Evolutionary conservation across 176 grass and related monocot genomes (phyloP).

Genomic region (Oryza glumipatula): DNA sequence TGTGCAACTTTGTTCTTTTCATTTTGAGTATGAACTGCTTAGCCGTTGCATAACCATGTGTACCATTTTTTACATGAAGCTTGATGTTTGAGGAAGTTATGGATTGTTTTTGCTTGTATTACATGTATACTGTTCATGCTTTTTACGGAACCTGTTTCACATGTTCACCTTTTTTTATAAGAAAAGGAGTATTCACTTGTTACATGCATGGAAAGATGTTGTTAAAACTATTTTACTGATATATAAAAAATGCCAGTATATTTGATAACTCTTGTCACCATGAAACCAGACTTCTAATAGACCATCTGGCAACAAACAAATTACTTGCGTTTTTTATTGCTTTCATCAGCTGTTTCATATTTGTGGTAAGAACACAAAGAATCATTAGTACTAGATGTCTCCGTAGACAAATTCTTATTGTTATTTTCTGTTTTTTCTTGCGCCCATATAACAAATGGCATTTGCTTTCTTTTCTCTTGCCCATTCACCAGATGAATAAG

Average conservation of each 20-base stretch:
- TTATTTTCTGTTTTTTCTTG: slow-evolving; percentile 13
- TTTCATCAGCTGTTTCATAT: slow-evolving; percentile 15
- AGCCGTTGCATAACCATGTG: slow-evolving; percentile 8
- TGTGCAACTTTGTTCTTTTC: slow-evolving; percentile 35
- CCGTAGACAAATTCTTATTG: neutral
- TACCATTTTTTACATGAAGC: slow-evolving; percentile 9
- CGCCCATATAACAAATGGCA: neutral
- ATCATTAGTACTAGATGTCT: neutral
- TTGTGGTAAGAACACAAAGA: slow-evolving; percentile 12
- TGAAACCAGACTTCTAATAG: neutral
- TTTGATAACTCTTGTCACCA: neutral
- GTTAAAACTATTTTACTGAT: neutral
- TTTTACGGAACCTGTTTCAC: neutral
- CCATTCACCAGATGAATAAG: neutral
- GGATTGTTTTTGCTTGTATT: slow-evolving; percentile 18
- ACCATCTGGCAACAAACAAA: neutral
- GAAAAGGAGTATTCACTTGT: neutral
- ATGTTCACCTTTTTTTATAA: neutral
- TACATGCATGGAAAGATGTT: neutral
- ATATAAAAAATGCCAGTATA: neutral
- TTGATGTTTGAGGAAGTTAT: neutral
- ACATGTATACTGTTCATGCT: neutral
- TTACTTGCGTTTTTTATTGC: neutral
- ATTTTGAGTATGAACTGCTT: slow-evolving; percentile 36
- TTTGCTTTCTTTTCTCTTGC: slow-evolving; percentile 9